These are phyloP conservation scores for Hansfordia pulvinata DNA, from an alignment of 2,329 filamentous ascomycete genomes.

Conservation along the genomic window DNA sequence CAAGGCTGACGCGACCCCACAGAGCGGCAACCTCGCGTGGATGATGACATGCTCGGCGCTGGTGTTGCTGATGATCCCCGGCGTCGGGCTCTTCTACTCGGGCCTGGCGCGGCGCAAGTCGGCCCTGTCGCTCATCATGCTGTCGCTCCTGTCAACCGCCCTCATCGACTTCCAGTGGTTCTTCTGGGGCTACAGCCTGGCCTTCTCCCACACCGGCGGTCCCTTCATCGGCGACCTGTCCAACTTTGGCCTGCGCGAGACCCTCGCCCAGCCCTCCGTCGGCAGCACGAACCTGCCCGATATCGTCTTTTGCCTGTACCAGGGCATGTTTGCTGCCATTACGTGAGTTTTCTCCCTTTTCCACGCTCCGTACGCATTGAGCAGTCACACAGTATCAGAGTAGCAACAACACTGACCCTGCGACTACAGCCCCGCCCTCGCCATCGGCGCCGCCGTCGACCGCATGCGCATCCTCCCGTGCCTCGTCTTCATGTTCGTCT, in stretches of 20 bases:
- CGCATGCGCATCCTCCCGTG: conserved; percentile 48
- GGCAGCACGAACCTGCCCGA: conserved; percentile 63
- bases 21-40: conserved; percentile 77
- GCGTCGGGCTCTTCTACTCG: conserved; percentile 90
- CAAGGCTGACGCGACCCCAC: conserved; percentile 3
- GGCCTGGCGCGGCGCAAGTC: conserved; percentile 82
- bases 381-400: background rate
- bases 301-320: conserved; percentile 72
- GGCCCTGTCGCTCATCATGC: conserved; percentile 72
- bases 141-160: conserved; percentile 68
- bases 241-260: conserved; percentile 71
- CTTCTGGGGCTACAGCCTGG: conserved; percentile 84
- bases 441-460: conserved; percentile 46
- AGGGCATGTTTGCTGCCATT: conserved; percentile 82
- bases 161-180: conserved; percentile 88
- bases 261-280: conserved; percentile 62
- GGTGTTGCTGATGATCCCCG: conserved; percentile 85
- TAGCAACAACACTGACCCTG: conserved; percentile 1
- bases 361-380: background rate
- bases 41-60: conserved; percentile 64
- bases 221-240: conserved; percentile 66
- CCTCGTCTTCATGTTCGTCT: conserved; percentile 55
- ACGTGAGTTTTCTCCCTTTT: conserved; percentile 43
- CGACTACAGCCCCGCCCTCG: conserved; percentile 33
- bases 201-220: conserved; percentile 70